Conservation (phyloP, 108 stramenopile species). For the Tribonema minus region DNA sequence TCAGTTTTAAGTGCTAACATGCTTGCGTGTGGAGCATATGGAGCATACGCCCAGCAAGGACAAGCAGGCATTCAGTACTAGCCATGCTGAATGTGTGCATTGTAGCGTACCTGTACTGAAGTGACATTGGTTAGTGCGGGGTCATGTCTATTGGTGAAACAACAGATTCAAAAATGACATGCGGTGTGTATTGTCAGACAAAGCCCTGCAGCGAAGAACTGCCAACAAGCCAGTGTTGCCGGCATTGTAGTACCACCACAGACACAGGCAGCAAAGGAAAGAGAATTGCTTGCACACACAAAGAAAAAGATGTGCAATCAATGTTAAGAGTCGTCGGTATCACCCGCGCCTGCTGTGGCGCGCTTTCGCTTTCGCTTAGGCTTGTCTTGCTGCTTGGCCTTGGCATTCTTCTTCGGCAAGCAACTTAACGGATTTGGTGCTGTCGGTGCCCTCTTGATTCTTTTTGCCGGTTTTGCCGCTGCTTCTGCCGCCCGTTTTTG, state of each 20-base stretch:
- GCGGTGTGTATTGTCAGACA: not conserved
- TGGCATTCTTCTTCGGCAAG: not conserved
- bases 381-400: not conserved
- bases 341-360: not conserved
- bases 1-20: too few species aligned
- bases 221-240: not conserved
- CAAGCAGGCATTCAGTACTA: too few species aligned
- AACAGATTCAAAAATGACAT: too few species aligned
- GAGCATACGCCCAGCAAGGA: too few species aligned
- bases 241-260: too few species aligned
- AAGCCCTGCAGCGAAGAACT: not conserved
- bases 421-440: slow-evolving; percentile 31
- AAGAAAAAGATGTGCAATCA: not conserved
- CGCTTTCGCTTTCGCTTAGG: not conserved
- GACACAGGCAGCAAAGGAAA: too few species aligned
- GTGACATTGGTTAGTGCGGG: too few species aligned
- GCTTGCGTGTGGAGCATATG: too few species aligned
- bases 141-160: too few species aligned
- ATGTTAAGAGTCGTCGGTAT: not conserved
- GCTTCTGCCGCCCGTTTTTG: slow-evolving; percentile 3
- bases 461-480: slow-evolving; percentile 1
- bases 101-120: too few species aligned
- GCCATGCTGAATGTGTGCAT: too few species aligned
- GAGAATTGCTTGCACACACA: too few species aligned
- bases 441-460: slow-evolving; percentile 23